phyloP scores from a whole-genome alignment of 2,329 filamentous ascomycete genomes.

The Cordyceps farinosa region DNA sequence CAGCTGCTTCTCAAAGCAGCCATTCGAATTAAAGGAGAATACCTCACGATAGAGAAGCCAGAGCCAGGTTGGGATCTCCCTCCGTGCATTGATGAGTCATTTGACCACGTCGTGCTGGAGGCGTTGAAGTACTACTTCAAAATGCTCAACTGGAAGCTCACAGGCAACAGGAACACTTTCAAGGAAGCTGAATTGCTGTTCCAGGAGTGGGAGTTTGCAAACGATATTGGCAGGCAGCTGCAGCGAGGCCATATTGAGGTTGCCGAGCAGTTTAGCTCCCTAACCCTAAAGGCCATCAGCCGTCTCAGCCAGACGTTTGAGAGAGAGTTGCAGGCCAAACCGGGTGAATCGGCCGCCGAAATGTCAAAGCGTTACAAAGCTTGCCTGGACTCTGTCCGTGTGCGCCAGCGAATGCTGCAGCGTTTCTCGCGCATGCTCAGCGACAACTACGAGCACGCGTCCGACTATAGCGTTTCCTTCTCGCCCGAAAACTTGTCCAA shows the following conservation, averaged over 20 bases:
- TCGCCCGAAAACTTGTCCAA: slow-evolving; percentile 64
- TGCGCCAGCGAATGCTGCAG: slow-evolving; percentile 93
- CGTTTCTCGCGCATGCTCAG: slow-evolving; percentile 88
- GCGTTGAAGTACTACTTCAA: slow-evolving; percentile 98
- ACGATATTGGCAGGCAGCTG: slow-evolving; percentile 86
- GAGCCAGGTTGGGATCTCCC: slow-evolving; percentile 94
- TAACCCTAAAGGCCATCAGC: slow-evolving; percentile 89
- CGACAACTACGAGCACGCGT: slow-evolving; percentile 93
- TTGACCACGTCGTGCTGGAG: slow-evolving; percentile 86
- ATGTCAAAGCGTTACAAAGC: slow-evolving; percentile 98
- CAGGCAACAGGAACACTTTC: slow-evolving; percentile 97
- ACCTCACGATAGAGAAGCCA: slow-evolving; percentile 75
- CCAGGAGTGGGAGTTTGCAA: slow-evolving; percentile 97
- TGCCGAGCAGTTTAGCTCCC: slow-evolving; percentile 90
- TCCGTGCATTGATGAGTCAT: slow-evolving; percentile 93
- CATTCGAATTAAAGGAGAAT: slow-evolving; percentile 87
- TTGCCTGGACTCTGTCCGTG: slow-evolving; percentile 90
- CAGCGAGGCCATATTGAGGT: slow-evolving; percentile 94
- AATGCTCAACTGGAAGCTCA: slow-evolving; percentile 96
- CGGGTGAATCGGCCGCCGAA: slow-evolving; percentile 77
- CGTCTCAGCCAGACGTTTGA: slow-evolving; percentile 90
- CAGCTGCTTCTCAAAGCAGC: slow-evolving; percentile 89
- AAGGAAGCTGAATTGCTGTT: slow-evolving; percentile 97
- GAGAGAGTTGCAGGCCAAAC: slow-evolving; percentile 77
- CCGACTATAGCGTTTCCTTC: slow-evolving; percentile 85